phyloP scores from a whole-genome alignment of 805 yeast species.

The Candida silvicultrix region DNA sequence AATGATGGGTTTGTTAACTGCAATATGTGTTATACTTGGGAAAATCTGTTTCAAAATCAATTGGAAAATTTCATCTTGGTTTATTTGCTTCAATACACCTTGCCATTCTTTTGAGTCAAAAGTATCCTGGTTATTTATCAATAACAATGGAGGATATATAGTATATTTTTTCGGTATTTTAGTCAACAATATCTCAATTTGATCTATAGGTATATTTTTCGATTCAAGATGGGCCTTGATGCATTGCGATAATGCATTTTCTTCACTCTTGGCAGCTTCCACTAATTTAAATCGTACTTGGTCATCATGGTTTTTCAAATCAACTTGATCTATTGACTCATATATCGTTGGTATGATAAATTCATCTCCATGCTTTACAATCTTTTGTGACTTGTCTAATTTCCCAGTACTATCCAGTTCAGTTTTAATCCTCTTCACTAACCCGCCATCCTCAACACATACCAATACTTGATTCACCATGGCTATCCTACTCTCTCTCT shows the following conservation, averaged over 20 bases:
- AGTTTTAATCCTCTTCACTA: slow-evolving; percentile 9
- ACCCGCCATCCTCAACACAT: neutral
- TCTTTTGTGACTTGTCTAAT: neutral
- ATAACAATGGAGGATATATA: slow-evolving; percentile 60
- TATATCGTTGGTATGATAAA: slow-evolving; percentile 18
- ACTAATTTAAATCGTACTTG: too few relatives aligned
- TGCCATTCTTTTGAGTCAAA: slow-evolving; percentile 36
- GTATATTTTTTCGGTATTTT: slow-evolving; percentile 49
- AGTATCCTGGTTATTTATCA: slow-evolving; percentile 45
- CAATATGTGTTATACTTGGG: slow-evolving; percentile 49
- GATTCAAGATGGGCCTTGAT: neutral
- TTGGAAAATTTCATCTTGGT: slow-evolving; percentile 9
- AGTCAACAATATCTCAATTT: neutral
- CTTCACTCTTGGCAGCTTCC: too few relatives aligned
- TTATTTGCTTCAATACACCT: slow-evolving; percentile 8
- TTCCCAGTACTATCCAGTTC: neutral
- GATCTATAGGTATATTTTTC: neutral
- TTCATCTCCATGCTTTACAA: slow-evolving; percentile 3
- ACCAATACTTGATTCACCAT: neutral
- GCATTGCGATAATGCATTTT: neutral
- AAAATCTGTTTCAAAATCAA: slow-evolving; percentile 18
- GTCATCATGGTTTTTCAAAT: too few relatives aligned
- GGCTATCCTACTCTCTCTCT: neutral
- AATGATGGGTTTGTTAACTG: slow-evolving; percentile 63
- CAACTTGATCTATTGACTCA: slow-evolving; percentile 4